Evolutionary conservation across 2,329 filamentous ascomycete genomes (phyloP).

Genomic region (Nannizzia gypsea): DNA sequence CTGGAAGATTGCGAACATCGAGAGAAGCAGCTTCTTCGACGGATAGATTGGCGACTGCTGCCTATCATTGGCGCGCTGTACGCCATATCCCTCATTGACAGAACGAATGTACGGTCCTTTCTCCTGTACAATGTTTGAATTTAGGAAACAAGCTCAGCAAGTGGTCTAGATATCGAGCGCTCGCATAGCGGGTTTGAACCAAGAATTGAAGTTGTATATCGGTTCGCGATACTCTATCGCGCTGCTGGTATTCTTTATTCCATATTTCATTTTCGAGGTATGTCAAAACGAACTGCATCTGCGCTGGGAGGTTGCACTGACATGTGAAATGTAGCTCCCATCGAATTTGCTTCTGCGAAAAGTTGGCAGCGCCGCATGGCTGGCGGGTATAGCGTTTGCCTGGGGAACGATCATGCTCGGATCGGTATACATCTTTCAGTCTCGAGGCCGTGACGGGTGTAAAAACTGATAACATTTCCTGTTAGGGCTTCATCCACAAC

Average conservation of each 20-base stretch:
- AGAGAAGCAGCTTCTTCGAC: constrained; percentile 29
- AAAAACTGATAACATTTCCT: neutral
- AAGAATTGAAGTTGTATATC: constrained; percentile 12
- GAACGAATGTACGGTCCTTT: constrained; percentile 50
- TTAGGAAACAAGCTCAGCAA: neutral
- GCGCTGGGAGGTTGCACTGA: neutral
- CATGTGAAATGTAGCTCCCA: constrained; percentile 8
- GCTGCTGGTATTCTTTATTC: constrained; percentile 15
- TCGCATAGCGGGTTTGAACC: constrained; percentile 12
- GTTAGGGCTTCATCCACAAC: constrained; percentile 17
- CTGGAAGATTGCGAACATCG: neutral
- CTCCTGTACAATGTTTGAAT: neutral
- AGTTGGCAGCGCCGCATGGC: constrained; percentile 14
- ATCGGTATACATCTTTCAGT: neutral
- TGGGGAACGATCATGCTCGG: constrained; percentile 14
- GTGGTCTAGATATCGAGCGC: constrained; percentile 7
- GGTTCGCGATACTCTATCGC: constrained; percentile 13
- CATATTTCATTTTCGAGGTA: constrained; percentile 17
- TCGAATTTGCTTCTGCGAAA: constrained; percentile 13
- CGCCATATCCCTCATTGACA: constrained; percentile 64
- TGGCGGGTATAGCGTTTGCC: constrained; percentile 11
- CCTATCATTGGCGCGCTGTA: constrained; percentile 55
- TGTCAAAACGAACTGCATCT: too few species aligned
- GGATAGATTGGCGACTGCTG: constrained; percentile 54
- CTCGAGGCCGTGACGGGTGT: neutral